Evolutionary conservation across 1,284 basidiomycete genomes (phyloP).

Genomic region (Malassezia yamatoensis): DNA sequence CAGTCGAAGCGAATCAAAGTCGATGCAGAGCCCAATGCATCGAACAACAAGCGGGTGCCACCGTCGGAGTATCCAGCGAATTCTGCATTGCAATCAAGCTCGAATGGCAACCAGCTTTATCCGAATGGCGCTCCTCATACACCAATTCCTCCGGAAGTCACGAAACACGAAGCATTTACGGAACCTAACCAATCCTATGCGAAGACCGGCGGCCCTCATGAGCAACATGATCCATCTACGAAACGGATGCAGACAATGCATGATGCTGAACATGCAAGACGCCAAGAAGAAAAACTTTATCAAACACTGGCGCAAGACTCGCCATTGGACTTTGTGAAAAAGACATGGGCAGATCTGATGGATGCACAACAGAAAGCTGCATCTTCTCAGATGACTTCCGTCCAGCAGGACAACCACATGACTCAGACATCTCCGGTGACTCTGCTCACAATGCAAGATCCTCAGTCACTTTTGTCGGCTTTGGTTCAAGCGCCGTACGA

Average conservation of each 20-base stretch:
- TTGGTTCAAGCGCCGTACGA: constrained; percentile 1
- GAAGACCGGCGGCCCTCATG: neutral
- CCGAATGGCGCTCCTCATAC: neutral
- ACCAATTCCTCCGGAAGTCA: neutral
- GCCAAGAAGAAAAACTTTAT: neutral
- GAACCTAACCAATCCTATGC: neutral
- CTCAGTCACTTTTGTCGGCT: neutral
- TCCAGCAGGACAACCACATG: too few relatives aligned
- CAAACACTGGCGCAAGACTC: neutral
- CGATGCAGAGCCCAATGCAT: neutral
- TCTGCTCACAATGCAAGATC: neutral
- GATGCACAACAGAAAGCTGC: neutral
- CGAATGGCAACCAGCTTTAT: neutral
- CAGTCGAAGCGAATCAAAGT: neutral
- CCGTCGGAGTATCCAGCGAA: too few relatives aligned
- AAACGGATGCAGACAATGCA: neutral
- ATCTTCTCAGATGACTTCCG: too few relatives aligned
- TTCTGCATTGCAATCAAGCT: too few relatives aligned
- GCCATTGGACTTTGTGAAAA: constrained; percentile 11
- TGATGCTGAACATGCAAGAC: neutral
- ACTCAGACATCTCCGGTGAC: too few relatives aligned
- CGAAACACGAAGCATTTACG: neutral
- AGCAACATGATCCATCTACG: neutral
- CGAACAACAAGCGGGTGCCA: too few relatives aligned
- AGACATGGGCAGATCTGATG: constrained; percentile 10